These are phyloP conservation scores for Aspergillus taichungensis DNA, from an alignment of 495 filamentous ascomycete genomes.

Conservation along the genomic window DNA sequence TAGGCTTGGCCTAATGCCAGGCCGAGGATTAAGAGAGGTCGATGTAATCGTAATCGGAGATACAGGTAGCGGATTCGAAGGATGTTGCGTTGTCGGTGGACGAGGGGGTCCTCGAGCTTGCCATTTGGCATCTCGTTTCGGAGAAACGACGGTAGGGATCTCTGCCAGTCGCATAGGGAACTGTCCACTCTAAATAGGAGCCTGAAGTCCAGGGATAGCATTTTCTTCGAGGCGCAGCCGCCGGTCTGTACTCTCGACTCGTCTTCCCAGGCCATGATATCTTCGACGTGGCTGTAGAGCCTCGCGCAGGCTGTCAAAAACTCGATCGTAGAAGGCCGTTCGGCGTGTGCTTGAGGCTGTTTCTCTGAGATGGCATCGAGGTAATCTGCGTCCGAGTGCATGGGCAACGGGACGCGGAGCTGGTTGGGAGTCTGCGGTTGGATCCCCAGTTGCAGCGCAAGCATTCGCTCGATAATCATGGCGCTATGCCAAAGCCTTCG, in stretches of 20 bases:
- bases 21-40: slow-evolving; percentile 7
- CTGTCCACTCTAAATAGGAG: slow-evolving; percentile 5
- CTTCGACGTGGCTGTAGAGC: slow-evolving; percentile 9
- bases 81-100: slow-evolving; percentile 7
- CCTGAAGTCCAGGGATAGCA: slow-evolving; percentile 3
- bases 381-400: slow-evolving; percentile 8
- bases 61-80: slow-evolving; percentile 10
- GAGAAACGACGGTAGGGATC: slow-evolving; percentile 4
- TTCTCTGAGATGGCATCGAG: slow-evolving; percentile 4
- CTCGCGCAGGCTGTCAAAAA: slow-evolving; percentile 3
- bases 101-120: background rate
- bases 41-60: slow-evolving; percentile 12
- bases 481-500: slow-evolving; percentile 12
- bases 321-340: slow-evolving; percentile 5
- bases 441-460: slow-evolving; percentile 9
- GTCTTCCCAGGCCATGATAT: slow-evolving; percentile 7
- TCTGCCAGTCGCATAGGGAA: slow-evolving; percentile 1
- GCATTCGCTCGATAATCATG: slow-evolving; percentile 7
- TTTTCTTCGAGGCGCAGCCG: slow-evolving; percentile 9
- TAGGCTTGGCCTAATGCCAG: slow-evolving; percentile 6
- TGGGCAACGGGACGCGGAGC: slow-evolving; percentile 4
- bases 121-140: background rate
- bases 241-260: slow-evolving; percentile 1
- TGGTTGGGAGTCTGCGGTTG: slow-evolving; percentile 1
- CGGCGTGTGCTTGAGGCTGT: background rate